Percentiles rank a stretch among this genome's conserved stretches.
phyloP scores from a whole-genome alignment of 108 stramenopile genomes.

The Poteriospumella lacustris region DNA sequence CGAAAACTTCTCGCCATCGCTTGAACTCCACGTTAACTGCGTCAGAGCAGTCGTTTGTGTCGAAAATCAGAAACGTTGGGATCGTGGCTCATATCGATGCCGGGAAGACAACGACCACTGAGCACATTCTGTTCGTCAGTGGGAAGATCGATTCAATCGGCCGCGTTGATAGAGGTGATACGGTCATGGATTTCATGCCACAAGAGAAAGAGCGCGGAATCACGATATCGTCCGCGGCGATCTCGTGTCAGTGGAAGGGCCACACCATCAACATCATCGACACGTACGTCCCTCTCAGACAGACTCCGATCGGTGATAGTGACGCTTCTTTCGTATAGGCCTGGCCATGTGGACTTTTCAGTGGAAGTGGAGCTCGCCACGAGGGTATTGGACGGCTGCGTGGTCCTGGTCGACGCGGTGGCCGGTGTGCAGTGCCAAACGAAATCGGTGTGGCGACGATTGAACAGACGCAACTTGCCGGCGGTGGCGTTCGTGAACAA shows the following conservation, averaged over 20 bases:
- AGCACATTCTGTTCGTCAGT: slow-evolving; percentile 88
- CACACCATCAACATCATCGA: slow-evolving; percentile 18
- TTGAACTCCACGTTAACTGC: no score
- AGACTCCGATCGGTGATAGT: background rate
- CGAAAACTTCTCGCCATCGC: no score
- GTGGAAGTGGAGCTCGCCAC: slow-evolving; percentile 14
- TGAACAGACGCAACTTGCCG: background rate
- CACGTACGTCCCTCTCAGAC: background rate
- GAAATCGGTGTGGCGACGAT: background rate
- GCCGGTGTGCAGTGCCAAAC: slow-evolving; percentile 22
- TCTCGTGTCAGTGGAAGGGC: slow-evolving; percentile 17
- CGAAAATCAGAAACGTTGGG: slow-evolving; percentile 59
- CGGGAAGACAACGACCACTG: slow-evolving; percentile 98
- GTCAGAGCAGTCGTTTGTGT: no score
- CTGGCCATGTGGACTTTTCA: slow-evolving; percentile 28
- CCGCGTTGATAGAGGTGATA: slow-evolving; percentile 85
- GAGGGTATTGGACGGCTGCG: background rate
- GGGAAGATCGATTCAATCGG: slow-evolving; percentile 72
- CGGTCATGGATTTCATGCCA: slow-evolving; percentile 94
- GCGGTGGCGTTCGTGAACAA: slow-evolving; percentile 4
- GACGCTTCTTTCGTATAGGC: background rate
- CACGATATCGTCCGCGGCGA: slow-evolving; percentile 21
- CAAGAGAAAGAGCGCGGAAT: slow-evolving; percentile 68
- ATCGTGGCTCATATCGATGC: slow-evolving; percentile 98
- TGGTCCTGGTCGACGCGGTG: slow-evolving; percentile 13